These are phyloP conservation scores for Darksidea phi DNA, from an alignment of 495 filamentous ascomycete species.

Conservation along the genomic window DNA sequence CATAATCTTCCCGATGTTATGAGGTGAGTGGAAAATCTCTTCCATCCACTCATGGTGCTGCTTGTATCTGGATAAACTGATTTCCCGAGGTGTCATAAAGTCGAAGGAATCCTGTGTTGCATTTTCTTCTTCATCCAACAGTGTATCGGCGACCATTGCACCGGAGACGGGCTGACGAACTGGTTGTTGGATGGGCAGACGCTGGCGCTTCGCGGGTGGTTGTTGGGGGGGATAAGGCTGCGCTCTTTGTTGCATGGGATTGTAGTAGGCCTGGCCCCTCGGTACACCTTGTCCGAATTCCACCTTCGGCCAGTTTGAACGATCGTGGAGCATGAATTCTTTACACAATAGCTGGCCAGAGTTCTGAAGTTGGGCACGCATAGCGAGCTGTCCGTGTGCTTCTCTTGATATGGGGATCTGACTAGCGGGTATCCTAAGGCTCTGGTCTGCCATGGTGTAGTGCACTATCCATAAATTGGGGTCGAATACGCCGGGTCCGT, in stretches of 20 bases:
- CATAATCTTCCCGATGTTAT: slow-evolving; percentile 76
- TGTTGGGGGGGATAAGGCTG: slow-evolving; percentile 46
- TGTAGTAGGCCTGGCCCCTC: slow-evolving; percentile 32
- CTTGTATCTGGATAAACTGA: slow-evolving; percentile 77
- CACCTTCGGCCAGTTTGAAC: slow-evolving; percentile 83
- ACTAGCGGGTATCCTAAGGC: slow-evolving; percentile 65
- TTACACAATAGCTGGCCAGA: slow-evolving; percentile 82
- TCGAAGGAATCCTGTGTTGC: slow-evolving; percentile 86
- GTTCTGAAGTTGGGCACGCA: slow-evolving; percentile 67
- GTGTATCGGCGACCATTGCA: slow-evolving; percentile 46
- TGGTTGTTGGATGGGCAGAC: slow-evolving; percentile 33
- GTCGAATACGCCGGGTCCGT: slow-evolving; percentile 65
- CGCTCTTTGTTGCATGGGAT: slow-evolving; percentile 30
- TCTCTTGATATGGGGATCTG: slow-evolving; percentile 60
- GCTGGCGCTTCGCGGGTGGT: slow-evolving; percentile 46
- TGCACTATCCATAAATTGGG: slow-evolving; percentile 91
- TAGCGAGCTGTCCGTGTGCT: slow-evolving; percentile 59
- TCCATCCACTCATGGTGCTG: slow-evolving; percentile 99
- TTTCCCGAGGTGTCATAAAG: slow-evolving; percentile 78
- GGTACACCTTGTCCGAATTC: slow-evolving; percentile 55
- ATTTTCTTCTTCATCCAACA: slow-evolving; percentile 85
- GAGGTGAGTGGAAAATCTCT: slow-evolving; percentile 88
- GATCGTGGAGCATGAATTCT: slow-evolving; percentile 90
- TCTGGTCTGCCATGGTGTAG: slow-evolving; percentile 71
- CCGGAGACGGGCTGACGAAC: not conserved